Conservation (phyloP, 768 basidiomycete species). For the Termitomyces sp. region DNA sequence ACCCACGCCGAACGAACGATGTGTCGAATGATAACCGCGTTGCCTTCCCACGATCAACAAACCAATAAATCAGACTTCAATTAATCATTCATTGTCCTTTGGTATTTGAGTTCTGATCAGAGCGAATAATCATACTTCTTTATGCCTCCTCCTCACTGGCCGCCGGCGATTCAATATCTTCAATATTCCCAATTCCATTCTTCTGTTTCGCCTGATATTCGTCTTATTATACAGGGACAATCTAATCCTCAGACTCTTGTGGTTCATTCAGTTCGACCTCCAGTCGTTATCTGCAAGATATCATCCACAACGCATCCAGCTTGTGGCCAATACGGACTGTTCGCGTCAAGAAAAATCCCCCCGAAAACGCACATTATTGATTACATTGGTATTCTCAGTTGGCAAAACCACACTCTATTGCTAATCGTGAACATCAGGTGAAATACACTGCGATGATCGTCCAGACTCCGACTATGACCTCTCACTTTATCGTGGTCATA, state of each 20-base stretch:
- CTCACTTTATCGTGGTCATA: conserved; percentile 59
- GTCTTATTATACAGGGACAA: conserved; percentile 30
- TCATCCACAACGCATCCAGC: conserved; percentile 63
- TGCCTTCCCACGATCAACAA: conserved; percentile 22
- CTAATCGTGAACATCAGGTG: conserved; percentile 37
- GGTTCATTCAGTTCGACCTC: conserved; percentile 16
- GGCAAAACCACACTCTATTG: background rate
- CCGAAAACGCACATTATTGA: conserved; percentile 67
- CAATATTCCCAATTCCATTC: conserved; percentile 46
- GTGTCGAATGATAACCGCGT: conserved; percentile 17
- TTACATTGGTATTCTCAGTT: conserved; percentile 46
- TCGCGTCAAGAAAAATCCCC: conserved; percentile 68
- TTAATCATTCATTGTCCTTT: background rate
- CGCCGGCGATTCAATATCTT: conserved; percentile 51
- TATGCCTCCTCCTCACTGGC: conserved; percentile 26
- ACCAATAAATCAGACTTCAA: background rate
- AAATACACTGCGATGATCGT: conserved; percentile 77
- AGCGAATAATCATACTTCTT: background rate
- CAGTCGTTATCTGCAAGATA: conserved; percentile 56
- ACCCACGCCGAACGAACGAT: conserved; percentile 6
- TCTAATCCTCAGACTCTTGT: background rate
- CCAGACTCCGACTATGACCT: conserved; percentile 83
- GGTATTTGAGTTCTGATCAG: background rate
- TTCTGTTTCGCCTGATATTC: conserved; percentile 45
- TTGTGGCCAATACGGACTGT: conserved; percentile 73